phyloP scores from a whole-genome alignment of 2,329 filamentous ascomycete species.

The Aaosphaeria pasadenensis region DNA sequence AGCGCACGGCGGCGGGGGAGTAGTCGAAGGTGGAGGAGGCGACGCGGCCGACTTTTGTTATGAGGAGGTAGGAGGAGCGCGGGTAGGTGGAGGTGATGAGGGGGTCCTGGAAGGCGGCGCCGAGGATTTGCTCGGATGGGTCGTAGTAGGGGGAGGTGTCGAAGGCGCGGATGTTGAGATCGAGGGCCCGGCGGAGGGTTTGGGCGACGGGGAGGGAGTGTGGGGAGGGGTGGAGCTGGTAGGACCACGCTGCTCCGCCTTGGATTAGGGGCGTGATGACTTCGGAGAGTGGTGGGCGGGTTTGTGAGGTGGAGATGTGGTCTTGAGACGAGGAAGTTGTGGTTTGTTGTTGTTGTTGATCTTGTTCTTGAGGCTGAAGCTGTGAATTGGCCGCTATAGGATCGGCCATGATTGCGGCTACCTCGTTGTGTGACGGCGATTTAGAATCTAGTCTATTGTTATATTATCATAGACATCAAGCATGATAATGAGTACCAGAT shows the following conservation, averaged over 20 bases:
- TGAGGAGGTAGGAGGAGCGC: conserved; percentile 59
- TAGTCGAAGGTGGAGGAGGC: conserved; percentile 64
- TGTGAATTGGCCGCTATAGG: too few relatives aligned
- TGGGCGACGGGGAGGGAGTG: not conserved
- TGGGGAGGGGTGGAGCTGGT: not conserved
- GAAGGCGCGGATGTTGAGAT: conserved; percentile 66
- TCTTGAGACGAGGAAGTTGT: not conserved
- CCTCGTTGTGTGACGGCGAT: too few relatives aligned
- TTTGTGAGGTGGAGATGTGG: not conserved
- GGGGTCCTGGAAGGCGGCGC: conserved; percentile 48
- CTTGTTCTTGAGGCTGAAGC: too few relatives aligned
- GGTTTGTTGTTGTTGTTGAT: not conserved
- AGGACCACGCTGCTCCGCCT: not conserved
- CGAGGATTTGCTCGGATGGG: conserved; percentile 72
- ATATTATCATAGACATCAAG: too few relatives aligned
- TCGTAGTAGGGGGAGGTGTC: conserved; percentile 86
- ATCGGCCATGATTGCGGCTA: too few relatives aligned
- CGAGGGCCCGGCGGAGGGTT: conserved; percentile 49
- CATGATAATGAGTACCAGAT: too few relatives aligned
- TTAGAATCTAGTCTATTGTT: too few relatives aligned
- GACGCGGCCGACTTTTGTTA: conserved; percentile 71
- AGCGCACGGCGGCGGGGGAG: conserved; percentile 58
- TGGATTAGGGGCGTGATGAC: not conserved
- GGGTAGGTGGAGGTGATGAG: conserved; percentile 31
- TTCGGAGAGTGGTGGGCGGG: not conserved